These are phyloP conservation scores for Prunus campanulata DNA, from an alignment of 306 rosid species.

Conservation along the genomic window DNA sequence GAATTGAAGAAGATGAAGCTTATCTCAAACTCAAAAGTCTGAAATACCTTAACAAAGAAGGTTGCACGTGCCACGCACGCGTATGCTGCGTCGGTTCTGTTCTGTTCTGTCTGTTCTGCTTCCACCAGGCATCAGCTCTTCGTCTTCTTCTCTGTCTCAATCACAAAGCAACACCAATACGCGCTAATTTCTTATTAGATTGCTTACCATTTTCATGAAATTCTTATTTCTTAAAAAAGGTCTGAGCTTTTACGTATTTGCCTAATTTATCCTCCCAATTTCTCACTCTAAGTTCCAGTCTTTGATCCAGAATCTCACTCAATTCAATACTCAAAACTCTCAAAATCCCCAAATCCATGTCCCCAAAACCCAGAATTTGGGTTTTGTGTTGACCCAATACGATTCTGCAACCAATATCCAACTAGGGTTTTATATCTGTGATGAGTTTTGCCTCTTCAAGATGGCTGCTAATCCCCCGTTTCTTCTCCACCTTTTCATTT, in stretches of 20 bases:
- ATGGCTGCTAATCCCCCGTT: constrained; percentile 47
- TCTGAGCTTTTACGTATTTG: not conserved
- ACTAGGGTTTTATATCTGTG: constrained; percentile 23
- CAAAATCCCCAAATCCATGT: not conserved
- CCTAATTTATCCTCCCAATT: not conserved
- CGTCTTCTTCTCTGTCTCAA: constrained; percentile 15
- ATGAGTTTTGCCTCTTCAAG: constrained; percentile 40
- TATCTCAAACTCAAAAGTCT: not conserved
- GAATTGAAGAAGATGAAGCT: not conserved
- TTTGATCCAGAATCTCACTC: constrained; percentile 21
- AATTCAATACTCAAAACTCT: not conserved
- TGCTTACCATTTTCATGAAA: not conserved
- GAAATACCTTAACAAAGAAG: not conserved
- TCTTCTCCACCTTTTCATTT: constrained; percentile 17
- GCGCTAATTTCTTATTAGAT: not conserved
- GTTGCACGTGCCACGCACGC: constrained; percentile 17
- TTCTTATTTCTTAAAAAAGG: not conserved
- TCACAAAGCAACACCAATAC: constrained; percentile 3
- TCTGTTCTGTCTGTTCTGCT: not conserved
- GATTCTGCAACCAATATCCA: not conserved
- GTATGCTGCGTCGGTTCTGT: not conserved
- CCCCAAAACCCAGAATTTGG: constrained; percentile 4
- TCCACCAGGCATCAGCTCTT: not conserved
- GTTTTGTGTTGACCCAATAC: not conserved
- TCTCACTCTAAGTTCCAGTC: not conserved